These are phyloP conservation scores for Sugiyamaella paludigena DNA, from an alignment of 1,139 yeast species.

Conservation along the genomic window DNA sequence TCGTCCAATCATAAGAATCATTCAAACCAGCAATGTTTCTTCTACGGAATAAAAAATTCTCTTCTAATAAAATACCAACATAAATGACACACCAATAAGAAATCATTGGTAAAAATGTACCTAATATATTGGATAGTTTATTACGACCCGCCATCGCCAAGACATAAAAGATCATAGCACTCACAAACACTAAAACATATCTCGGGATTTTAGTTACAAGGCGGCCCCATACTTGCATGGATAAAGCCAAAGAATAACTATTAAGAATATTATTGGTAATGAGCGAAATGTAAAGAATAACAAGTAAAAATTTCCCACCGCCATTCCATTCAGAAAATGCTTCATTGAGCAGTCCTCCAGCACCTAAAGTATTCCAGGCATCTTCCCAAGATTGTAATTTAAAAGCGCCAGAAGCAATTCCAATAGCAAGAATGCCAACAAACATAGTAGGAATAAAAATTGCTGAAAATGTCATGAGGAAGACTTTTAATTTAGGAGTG, in stretches of 20 bases:
- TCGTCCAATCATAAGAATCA: conserved; percentile 48
- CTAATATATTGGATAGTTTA: conserved; percentile 69
- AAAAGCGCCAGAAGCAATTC: conserved; percentile 69
- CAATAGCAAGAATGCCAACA: conserved; percentile 70
- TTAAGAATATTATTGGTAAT: conserved; percentile 79
- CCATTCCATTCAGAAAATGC: conserved; percentile 77
- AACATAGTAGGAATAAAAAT: conserved; percentile 71
- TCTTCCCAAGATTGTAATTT: conserved; percentile 55
- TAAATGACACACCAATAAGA: conserved; percentile 93
- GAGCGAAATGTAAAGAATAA: conserved; percentile 66
- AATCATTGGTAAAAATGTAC: conserved; percentile 91
- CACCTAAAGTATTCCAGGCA: conserved; percentile 59
- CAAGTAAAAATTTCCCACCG: conserved; percentile 71
- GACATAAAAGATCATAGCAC: conserved; percentile 64
- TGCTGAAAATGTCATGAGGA: conserved; percentile 63
- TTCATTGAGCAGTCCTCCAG: conserved; percentile 72
- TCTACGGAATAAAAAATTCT: conserved; percentile 69
- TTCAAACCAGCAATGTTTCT: conserved; percentile 38
- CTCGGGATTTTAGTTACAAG: conserved; percentile 67
- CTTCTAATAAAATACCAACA: conserved; percentile 67
- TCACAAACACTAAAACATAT: conserved; percentile 69
- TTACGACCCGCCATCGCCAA: conserved; percentile 61
- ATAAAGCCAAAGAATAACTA: conserved; percentile 81
- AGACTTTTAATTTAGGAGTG: conserved; percentile 57
- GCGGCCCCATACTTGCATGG: conserved; percentile 67